A percentile compares a stretch with the other conserved stretches of the same genome.
Evolutionary conservation across 345 rosid genomes (phyloP).

Genomic region (Limnanthes douglasii): DNA sequence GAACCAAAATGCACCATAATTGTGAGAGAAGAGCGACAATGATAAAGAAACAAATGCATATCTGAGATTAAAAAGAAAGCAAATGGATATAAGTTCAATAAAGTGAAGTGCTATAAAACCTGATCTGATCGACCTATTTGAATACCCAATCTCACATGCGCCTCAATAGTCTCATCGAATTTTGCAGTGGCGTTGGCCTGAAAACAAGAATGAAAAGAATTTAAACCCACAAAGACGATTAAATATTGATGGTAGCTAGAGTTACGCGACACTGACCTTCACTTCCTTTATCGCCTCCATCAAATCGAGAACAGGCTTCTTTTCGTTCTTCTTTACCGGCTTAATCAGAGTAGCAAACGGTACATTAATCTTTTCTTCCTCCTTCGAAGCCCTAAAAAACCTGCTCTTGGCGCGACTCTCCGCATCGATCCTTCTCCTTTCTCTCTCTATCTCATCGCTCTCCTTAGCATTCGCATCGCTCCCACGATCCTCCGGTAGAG

Average conservation of each 20-base stretch:
- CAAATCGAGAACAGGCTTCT: constrained; percentile 51
- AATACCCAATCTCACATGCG: constrained; percentile 72
- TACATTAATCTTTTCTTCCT: constrained; percentile 27
- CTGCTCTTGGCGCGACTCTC: constrained; percentile 21
- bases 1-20: no score
- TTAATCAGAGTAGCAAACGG: constrained; percentile 57
- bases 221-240: not conserved
- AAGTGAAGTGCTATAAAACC: constrained; percentile 19
- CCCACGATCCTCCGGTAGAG: constrained; percentile 62
- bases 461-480: constrained; percentile 9
- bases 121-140: constrained; percentile 66
- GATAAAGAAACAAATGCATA: not conserved
- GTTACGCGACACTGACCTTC: constrained; percentile 34
- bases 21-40: not conserved
- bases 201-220: constrained; percentile 8
- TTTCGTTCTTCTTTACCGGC: constrained; percentile 42
- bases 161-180: constrained; percentile 86
- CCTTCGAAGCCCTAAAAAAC: constrained; percentile 19
- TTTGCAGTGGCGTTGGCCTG: constrained; percentile 62
- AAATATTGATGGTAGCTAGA: not conserved
- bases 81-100: not conserved
- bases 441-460: constrained; percentile 19
- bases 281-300: constrained; percentile 69
- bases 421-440: constrained; percentile 21
- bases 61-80: not conserved